Evolutionary conservation across 2,329 filamentous ascomycete species (phyloP).

Genomic region (Ophiosphaerella herpotricha): DNA sequence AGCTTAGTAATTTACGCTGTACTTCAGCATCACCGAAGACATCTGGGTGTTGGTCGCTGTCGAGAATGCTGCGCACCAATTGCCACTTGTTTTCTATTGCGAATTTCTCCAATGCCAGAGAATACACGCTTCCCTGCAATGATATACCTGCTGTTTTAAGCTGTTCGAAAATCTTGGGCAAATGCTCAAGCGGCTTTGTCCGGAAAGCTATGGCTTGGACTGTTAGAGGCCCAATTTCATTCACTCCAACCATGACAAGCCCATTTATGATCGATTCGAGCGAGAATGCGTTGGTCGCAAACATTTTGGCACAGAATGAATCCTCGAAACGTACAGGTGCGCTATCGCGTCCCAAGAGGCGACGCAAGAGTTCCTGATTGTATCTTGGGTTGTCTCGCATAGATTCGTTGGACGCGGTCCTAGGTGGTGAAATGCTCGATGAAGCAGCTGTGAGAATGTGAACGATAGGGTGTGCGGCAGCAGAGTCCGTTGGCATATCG

Average conservation of each 20-base stretch:
- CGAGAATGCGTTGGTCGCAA: constrained; percentile 76
- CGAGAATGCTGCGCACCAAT: constrained; percentile 57
- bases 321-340: constrained; percentile 59
- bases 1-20: constrained; percentile 60
- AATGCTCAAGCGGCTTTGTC: constrained; percentile 59
- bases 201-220: constrained; percentile 77
- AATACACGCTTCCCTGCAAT: constrained; percentile 67
- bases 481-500: constrained; percentile 45
- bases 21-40: constrained; percentile 60
- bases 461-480: constrained; percentile 36
- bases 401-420: constrained; percentile 7
- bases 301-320: constrained; percentile 75
- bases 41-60: constrained; percentile 69
- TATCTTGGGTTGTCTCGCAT: constrained; percentile 17
- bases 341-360: constrained; percentile 48
- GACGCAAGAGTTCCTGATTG: constrained; percentile 40
- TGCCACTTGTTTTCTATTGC: constrained; percentile 60
- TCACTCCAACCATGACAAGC: constrained; percentile 71
- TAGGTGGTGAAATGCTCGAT: constrained; percentile 10
- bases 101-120: constrained; percentile 67
- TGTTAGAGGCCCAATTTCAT: constrained; percentile 73
- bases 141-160: constrained; percentile 67
- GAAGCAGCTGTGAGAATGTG: constrained; percentile 35
- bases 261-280: constrained; percentile 73
- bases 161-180: constrained; percentile 64